Conservation (phyloP, 2,329 filamentous ascomycete genomes). For the Arthrobotrys musiformis region DNA sequence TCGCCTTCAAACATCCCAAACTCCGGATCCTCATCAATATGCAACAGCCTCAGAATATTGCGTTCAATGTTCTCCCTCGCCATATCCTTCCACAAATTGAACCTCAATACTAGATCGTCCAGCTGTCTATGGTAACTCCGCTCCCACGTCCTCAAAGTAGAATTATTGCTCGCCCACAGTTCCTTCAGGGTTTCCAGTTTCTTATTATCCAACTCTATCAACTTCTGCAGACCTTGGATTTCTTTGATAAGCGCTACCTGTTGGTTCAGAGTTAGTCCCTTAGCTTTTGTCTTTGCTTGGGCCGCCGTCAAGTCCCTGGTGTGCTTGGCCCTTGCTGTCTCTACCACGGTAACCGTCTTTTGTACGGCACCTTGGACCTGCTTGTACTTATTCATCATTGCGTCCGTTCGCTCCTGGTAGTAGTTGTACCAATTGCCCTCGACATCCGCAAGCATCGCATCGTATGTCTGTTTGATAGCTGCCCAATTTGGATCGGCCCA, state of each 20-base stretch:
- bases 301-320: not conserved
- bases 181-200: not conserved
- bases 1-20: not conserved
- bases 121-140: not conserved
- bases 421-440: not conserved
- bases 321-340: not conserved
- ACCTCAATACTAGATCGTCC: constrained; percentile 14
- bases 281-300: not conserved
- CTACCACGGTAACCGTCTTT: not conserved
- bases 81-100: constrained; percentile 6
- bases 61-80: constrained; percentile 17
- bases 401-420: not conserved
- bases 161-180: not conserved
- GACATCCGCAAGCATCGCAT: not conserved
- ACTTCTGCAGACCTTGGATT: not conserved
- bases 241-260: not conserved
- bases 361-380: not conserved
- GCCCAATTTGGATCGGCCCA: constrained; percentile 15
- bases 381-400: not conserved
- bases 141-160: not conserved
- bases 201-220: not conserved
- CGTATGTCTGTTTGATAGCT: not conserved
- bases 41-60: not conserved
- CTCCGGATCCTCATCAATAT: not conserved
- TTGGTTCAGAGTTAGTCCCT: not conserved